Base-by-base conservation (phyloP, 2,329 filamentous ascomycete species). In the Dothiorella sarmentorum region DNA sequence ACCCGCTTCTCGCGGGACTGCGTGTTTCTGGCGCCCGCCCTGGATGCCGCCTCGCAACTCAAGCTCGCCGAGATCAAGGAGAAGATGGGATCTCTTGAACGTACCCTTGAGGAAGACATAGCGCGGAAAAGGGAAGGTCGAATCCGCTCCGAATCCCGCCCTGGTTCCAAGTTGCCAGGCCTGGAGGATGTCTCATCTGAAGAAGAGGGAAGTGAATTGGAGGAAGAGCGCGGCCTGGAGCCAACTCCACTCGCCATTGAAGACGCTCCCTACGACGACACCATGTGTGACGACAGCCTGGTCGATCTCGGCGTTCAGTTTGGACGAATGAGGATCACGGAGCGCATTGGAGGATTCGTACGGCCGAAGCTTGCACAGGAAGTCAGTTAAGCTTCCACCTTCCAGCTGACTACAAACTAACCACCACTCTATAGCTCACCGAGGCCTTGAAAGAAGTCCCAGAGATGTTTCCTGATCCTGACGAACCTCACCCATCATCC, bases 11-110 rank as follows among this genome's bases (percentile, higher is more conserved):
- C 69, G n/a, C 74, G 80, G 17, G 76, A 80, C 63, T 83, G 81
- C 64, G 70, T 88, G 35, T 90, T 88, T 67, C 78, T 90, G 33
- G 83, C 85, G 2, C 82, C 85, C 0, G 81, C 85, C 20, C 76
- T 89, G n/a, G 88, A 91, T 69, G 81, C 87, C 61, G 83, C 83
- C 7, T 84, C 84, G 56, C 86, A 89, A 71, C 79, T 86, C 64
- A 86, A 85, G 65, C 78, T 91, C 56, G 87, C 86, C 3, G 86
- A 90, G 67, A 86, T 91, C 70, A 91, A 91, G 73, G 88, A 91
- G 70, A 87, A 87, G 71, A 88, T 91, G 72, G 87, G 87, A 24
- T 84, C 82, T 7, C 74, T 91, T 17, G 88, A 91, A 73, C 79
- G 84, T 56, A 82, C 85, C 58, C 77, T 91, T 5, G 88, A 90